Evolutionary conservation across 2,329 filamentous ascomycete genomes (phyloP).

Genomic region (Alternaria burnsii): DNA sequence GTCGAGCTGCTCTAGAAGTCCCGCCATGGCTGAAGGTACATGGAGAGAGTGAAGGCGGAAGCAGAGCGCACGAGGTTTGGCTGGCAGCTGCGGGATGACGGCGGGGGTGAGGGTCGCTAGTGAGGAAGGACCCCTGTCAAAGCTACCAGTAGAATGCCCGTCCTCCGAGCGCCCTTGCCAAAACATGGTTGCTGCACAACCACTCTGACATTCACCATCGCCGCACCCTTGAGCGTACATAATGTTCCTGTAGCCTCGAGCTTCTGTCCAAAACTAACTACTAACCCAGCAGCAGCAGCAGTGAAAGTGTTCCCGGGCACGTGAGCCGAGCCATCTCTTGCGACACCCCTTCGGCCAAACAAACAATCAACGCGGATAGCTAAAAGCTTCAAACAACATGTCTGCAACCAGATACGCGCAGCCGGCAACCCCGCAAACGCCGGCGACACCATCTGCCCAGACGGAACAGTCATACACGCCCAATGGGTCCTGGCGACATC

Average conservation of each 20-base stretch:
- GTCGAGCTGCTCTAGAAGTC: constrained; percentile 73
- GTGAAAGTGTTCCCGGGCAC: not conserved
- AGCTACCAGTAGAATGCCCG: not conserved
- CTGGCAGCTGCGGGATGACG: constrained; percentile 18
- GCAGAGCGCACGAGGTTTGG: not conserved
- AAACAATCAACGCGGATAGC: constrained; percentile 20
- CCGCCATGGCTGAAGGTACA: constrained; percentile 46
- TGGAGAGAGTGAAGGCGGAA: not conserved
- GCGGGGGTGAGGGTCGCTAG: constrained; percentile 16
- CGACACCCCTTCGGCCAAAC: constrained; percentile 11
- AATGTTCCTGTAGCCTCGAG: constrained; percentile 10
- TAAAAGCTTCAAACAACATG: constrained; percentile 21
- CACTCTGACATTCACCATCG: constrained; percentile 5
- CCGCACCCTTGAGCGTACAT: not conserved
- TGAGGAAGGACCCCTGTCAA: constrained; percentile 10
- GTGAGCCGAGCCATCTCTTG: not conserved
- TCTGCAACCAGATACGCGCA: constrained; percentile 27
- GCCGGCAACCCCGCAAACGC: constrained; percentile 33
- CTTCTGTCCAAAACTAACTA: constrained; percentile 20
- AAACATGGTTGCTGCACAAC: constrained; percentile 24
- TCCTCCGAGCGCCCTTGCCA: constrained; percentile 13
- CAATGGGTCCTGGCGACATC: constrained; percentile 88
- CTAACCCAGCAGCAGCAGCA: constrained; percentile 36
- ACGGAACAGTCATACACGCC: constrained; percentile 43
- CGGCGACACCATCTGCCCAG: constrained; percentile 38